Conservation (phyloP, 2,329 filamentous ascomycete species). For the Alternaria angustiovoidea region DNA sequence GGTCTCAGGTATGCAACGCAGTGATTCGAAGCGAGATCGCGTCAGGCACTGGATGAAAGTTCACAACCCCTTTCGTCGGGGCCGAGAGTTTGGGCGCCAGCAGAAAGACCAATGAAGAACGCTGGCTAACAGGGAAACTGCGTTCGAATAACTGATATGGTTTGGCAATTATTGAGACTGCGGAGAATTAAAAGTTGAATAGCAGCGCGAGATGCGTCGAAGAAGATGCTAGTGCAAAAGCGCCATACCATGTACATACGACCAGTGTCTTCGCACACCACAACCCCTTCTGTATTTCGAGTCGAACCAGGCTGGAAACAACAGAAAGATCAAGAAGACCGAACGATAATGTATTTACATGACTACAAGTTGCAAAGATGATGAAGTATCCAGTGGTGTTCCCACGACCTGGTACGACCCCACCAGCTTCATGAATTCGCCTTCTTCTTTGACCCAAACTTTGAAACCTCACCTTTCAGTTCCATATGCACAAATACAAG, state of each 20-base stretch:
- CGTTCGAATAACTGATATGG: background rate
- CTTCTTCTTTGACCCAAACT: too few species aligned
- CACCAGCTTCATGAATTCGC: too few species aligned
- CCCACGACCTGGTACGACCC: too few species aligned
- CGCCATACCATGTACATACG: background rate
- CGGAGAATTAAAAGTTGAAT: background rate
- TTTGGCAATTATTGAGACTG: background rate
- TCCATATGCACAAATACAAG: too few species aligned
- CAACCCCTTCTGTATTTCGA: too few species aligned
- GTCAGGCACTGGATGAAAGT: constrained; percentile 10
- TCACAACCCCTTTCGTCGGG: constrained; percentile 1
- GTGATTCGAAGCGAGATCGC: constrained; percentile 1
- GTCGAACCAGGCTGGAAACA: background rate
- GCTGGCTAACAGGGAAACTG: background rate
- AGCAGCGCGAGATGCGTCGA: background rate
- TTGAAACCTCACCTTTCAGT: too few species aligned
- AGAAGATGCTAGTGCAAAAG: background rate
- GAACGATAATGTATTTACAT: too few species aligned
- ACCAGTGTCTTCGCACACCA: background rate
- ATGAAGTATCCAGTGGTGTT: too few species aligned
- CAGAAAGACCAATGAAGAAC: background rate
- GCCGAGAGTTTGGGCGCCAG: background rate
- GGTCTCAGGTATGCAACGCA: constrained; percentile 1
- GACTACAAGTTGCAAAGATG: too few species aligned
- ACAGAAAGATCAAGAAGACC: background rate